These are phyloP conservation scores for Suillus decipiens DNA, from an alignment of 768 basidiomycete species.

Conservation along the genomic window DNA sequence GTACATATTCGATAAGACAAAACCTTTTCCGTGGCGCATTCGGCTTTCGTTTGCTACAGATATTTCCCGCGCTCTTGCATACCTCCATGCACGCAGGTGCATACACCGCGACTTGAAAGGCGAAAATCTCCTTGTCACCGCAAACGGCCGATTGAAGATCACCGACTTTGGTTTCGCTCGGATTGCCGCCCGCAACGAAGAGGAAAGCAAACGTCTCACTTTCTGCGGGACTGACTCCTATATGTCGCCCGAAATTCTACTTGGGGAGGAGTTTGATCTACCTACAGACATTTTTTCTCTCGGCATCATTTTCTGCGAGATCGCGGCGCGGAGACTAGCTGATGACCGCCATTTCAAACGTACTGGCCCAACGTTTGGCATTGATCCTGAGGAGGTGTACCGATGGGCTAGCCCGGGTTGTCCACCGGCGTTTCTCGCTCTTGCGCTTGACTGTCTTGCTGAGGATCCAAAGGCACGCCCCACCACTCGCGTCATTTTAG, in stretches of 20 bases:
- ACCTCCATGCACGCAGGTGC: constrained; percentile 91
- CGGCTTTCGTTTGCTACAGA: constrained; percentile 95
- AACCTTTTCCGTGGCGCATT: constrained; percentile 90
- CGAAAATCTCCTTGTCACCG: constrained; percentile 94
- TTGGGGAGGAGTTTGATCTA: constrained; percentile 90
- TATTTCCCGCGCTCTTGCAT: constrained; percentile 92
- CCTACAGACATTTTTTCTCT: constrained; percentile 95
- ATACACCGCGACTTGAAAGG: constrained; percentile 94
- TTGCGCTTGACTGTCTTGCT: constrained; percentile 77
- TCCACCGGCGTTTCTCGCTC: constrained; percentile 72
- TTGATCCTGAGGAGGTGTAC: constrained; percentile 75
- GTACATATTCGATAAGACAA: constrained; percentile 85
- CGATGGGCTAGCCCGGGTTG: constrained; percentile 69
- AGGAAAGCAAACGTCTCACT: constrained; percentile 83
- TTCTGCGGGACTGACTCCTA: constrained; percentile 92
- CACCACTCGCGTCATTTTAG: constrained; percentile 76
- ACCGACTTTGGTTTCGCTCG: constrained; percentile 99
- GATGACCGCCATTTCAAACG: constrained; percentile 82
- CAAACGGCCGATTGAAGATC: constrained; percentile 93
- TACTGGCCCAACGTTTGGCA: constrained; percentile 72
- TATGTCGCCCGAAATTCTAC: constrained; percentile 95
- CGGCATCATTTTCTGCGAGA: constrained; percentile 92
- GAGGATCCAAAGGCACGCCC: constrained; percentile 71
- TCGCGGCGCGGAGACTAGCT: constrained; percentile 80
- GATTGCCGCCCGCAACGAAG: constrained; percentile 89